Conservation (phyloP, 805 yeast species). For the Ogataea paraovalis region DNA sequence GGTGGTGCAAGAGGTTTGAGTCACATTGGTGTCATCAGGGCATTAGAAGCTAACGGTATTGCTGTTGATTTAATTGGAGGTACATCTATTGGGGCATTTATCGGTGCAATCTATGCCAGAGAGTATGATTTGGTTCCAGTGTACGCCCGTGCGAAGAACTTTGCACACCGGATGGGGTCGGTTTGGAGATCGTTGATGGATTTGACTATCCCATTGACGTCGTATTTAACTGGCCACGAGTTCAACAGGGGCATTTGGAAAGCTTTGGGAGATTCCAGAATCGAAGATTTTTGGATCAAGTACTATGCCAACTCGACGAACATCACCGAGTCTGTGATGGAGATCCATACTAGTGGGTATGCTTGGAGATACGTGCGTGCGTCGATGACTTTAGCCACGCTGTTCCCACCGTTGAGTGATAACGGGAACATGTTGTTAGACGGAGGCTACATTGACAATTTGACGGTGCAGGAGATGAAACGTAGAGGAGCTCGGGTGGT, state of each 20-base stretch:
- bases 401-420: constrained; percentile 83
- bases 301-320: constrained; percentile 91
- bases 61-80: constrained; percentile 96
- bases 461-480: constrained; percentile 91
- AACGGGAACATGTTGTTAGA: constrained; percentile 91
- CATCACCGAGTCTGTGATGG: constrained; percentile 93
- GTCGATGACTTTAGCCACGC: constrained; percentile 93
- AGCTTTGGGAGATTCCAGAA: constrained; percentile 83
- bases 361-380: constrained; percentile 96
- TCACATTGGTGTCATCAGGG: constrained; percentile 87
- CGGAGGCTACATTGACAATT: constrained; percentile 93
- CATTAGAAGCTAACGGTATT: constrained; percentile 85
- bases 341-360: constrained; percentile 85
- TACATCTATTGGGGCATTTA: constrained; percentile 92
- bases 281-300: constrained; percentile 93
- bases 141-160: constrained; percentile 84
- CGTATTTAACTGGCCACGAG: constrained; percentile 96
- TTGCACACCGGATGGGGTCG: constrained; percentile 76
- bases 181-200: constrained; percentile 83
- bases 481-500: constrained; percentile 80
- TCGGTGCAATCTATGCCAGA: constrained; percentile 91
- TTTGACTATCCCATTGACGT: constrained; percentile 87
- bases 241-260: constrained; percentile 98
- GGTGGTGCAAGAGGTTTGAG: constrained; percentile 97
- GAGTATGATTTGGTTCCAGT: constrained; percentile 90